Conservation (phyloP, 2,329 filamentous ascomycete genomes). For the Epichloe elymi region DNA sequence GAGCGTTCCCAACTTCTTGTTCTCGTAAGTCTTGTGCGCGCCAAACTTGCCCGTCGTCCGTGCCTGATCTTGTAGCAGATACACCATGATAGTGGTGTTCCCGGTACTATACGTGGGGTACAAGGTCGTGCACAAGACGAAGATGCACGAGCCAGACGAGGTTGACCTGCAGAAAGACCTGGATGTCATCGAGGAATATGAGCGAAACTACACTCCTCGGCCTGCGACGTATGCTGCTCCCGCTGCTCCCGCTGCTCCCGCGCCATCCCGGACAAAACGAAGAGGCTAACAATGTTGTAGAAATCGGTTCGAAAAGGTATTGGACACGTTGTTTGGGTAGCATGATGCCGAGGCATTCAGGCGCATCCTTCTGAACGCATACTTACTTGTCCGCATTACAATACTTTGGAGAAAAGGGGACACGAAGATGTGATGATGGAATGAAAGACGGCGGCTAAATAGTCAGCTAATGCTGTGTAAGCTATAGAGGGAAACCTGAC, state of each 20-base stretch:
- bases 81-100: slow-evolving; percentile 61
- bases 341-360: background rate
- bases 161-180: slow-evolving; percentile 51
- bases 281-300: background rate
- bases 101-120: slow-evolving; percentile 56
- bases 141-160: slow-evolving; percentile 39
- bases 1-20: slow-evolving; percentile 58
- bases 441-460: no score
- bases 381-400: no score
- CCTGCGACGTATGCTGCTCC: slow-evolving; percentile 32
- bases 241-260: slow-evolving; percentile 10
- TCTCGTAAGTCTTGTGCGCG: slow-evolving; percentile 36
- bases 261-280: background rate
- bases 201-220: slow-evolving; percentile 41
- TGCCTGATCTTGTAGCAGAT: slow-evolving; percentile 23
- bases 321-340: slow-evolving; percentile 11
- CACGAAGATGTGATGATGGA: no score
- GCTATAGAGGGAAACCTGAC: no score
- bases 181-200: slow-evolving; percentile 56
- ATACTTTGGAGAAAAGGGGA: no score
- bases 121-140: slow-evolving; percentile 57
- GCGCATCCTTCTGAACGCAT: background rate
- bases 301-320: slow-evolving; percentile 10
- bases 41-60: background rate
- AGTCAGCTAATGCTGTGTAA: no score